Evolutionary conservation across 1,284 basidiomycete species (phyloP).

Genomic region (Sparassis latifolia): DNA sequence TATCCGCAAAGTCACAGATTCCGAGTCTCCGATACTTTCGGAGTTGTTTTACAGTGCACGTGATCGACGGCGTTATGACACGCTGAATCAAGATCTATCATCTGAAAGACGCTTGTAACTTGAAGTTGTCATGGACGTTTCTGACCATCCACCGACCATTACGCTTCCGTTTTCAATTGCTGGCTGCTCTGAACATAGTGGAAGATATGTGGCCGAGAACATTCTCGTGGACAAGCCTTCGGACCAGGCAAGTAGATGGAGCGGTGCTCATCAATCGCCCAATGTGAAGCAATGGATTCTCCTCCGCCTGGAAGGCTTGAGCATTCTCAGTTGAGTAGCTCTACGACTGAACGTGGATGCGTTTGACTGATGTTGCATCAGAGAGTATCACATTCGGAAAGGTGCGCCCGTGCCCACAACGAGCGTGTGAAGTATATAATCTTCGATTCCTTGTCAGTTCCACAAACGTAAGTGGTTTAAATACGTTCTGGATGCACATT

Average conservation of each 20-base stretch:
- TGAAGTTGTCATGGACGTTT: background rate
- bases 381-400: conserved; percentile 75
- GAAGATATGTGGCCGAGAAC: conserved; percentile 60
- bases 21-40: too few relatives aligned
- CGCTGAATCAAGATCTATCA: too few relatives aligned
- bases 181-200: conserved; percentile 62
- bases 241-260: conserved; percentile 69
- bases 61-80: too few relatives aligned
- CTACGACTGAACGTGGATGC: background rate
- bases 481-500: background rate
- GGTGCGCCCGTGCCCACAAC: conserved; percentile 33
- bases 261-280: conserved; percentile 48
- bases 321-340: conserved; percentile 59
- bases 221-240: conserved; percentile 56
- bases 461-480: conserved; percentile 40
- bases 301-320: conserved; percentile 49
- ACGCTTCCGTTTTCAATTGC: conserved; percentile 44
- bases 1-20: too few relatives aligned
- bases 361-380: conserved; percentile 21
- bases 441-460: conserved; percentile 31
- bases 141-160: conserved; percentile 1
- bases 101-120: too few relatives aligned
- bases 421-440: too few relatives aligned
- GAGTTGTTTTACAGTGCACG: too few relatives aligned
- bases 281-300: conserved; percentile 64